Conservation (phyloP, 768 basidiomycete species). For the Russula ochroleuca region DNA sequence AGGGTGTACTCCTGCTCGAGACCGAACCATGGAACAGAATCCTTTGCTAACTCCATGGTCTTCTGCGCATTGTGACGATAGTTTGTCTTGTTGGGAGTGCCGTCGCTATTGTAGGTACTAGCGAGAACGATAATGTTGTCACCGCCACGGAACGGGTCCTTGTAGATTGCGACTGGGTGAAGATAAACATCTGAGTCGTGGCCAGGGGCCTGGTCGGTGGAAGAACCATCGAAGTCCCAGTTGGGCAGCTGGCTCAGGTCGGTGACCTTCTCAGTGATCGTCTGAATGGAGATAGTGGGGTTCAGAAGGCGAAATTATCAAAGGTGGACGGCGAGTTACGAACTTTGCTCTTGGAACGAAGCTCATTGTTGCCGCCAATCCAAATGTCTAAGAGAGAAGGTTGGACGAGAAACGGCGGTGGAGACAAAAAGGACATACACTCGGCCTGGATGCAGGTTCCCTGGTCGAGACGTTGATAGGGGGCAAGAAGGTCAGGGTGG, state of each 20-base stretch:
- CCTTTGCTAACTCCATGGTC: conserved; percentile 90
- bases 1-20: conserved; percentile 99
- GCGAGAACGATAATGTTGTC: conserved; percentile 97
- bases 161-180: conserved; percentile 95
- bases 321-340: conserved; percentile 31
- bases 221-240: conserved; percentile 99
- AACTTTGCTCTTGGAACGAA: conserved; percentile 95
- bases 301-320: conserved; percentile 10
- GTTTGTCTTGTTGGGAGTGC: conserved; percentile 96
- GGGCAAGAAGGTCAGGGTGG: conserved; percentile 82
- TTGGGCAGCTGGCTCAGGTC: conserved; percentile 88
- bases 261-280: conserved; percentile 78
- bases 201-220: conserved; percentile 95
- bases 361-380: conserved; percentile 92
- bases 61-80: conserved; percentile 91
- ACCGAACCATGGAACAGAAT: conserved; percentile 88
- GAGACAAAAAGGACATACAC: conserved; percentile 45
- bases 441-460: conserved; percentile 94
- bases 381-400: conserved; percentile 71
- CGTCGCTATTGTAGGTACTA: conserved; percentile 98
- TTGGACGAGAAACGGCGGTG: conserved; percentile 21
- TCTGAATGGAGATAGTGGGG: conserved; percentile 44
- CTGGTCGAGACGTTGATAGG: conserved; percentile 85
- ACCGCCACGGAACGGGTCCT: conserved; percentile 98
- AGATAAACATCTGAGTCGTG: conserved; percentile 97